A percentile compares a stretch with the other conserved stretches of the same genome.
Conservation (phyloP, 192 early-diverging fungal genomes). For the Lobosporangium transversale region DNA sequence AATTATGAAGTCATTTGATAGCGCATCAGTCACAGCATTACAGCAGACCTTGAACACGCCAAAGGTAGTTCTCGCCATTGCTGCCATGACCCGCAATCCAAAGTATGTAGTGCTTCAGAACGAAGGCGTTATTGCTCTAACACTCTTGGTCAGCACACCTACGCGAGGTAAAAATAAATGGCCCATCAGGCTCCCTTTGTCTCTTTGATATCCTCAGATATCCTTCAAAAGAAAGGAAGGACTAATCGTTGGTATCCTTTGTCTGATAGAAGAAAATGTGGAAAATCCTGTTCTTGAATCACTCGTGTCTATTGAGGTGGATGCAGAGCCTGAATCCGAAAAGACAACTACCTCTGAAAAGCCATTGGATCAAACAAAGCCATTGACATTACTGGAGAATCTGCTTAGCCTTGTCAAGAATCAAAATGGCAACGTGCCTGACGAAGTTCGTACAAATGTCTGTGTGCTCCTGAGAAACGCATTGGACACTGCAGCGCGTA, state of each 20-base stretch:
- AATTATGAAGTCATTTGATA: conserved; percentile 42
- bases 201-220: background rate
- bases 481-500: conserved; percentile 24
- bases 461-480: conserved; percentile 59
- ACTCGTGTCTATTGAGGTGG: conserved; percentile 8
- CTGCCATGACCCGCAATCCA: conserved; percentile 59
- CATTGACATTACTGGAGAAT: conserved; percentile 50
- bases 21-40: conserved; percentile 33
- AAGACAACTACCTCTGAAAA: conserved; percentile 12
- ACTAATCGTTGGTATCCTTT: too few relatives aligned
- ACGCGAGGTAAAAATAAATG: conserved; percentile 39
- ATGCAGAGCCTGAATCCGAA: conserved; percentile 11
- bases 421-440: conserved; percentile 52
- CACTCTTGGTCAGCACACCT: conserved; percentile 56
- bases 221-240: too few relatives aligned
- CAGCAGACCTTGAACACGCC: conserved; percentile 50
- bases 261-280: conserved; percentile 32
- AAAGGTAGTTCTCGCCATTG: conserved; percentile 51
- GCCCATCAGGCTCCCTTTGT: background rate
- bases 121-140: conserved; percentile 66
- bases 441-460: conserved; percentile 61
- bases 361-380: conserved; percentile 13
- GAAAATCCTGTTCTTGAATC: conserved; percentile 39
- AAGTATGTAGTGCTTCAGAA: conserved; percentile 66
- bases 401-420: conserved; percentile 53